phyloP scores from a whole-genome alignment of 2,329 filamentous ascomycete genomes.

The Colletotrichum echinochloae region DNA sequence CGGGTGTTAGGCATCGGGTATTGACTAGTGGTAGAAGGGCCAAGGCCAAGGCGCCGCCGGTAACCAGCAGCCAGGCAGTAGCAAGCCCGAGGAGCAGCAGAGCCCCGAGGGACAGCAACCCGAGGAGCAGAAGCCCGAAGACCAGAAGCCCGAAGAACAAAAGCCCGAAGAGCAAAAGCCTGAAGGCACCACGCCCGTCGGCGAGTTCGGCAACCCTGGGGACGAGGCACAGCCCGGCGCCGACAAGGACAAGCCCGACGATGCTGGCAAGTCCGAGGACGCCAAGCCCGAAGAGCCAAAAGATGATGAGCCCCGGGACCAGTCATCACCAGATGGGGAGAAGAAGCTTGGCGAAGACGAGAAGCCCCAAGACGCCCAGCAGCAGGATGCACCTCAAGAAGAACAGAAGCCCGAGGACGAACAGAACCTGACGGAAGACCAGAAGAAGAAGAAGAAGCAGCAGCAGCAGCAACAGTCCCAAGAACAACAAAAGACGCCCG shows the following conservation, averaged over 20 bases:
- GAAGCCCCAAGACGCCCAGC: not conserved
- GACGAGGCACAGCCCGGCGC: conserved; percentile 11
- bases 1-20: too few species aligned
- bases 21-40: not conserved
- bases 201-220: conserved; percentile 27
- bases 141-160: conserved; percentile 19
- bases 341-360: conserved; percentile 23
- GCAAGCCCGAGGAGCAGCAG: conserved; percentile 28
- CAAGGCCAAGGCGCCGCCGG: conserved; percentile 26
- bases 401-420: not conserved
- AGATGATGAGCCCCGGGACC: conserved; percentile 12
- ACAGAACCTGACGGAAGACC: conserved; percentile 13
- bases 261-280: not conserved
- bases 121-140: not conserved
- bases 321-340: conserved; percentile 13
- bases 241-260: conserved; percentile 23
- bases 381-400: not conserved
- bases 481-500: conserved; percentile 40
- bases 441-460: conserved; percentile 35
- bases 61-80: conserved; percentile 23
- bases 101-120: conserved; percentile 16
- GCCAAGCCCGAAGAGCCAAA: not conserved
- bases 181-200: conserved; percentile 33
- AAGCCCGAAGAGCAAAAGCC: conserved; percentile 32
- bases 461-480: conserved; percentile 22